Base-by-base conservation (phyloP, 495 filamentous ascomycete genomes). In the Tricharina praecox region DNA sequence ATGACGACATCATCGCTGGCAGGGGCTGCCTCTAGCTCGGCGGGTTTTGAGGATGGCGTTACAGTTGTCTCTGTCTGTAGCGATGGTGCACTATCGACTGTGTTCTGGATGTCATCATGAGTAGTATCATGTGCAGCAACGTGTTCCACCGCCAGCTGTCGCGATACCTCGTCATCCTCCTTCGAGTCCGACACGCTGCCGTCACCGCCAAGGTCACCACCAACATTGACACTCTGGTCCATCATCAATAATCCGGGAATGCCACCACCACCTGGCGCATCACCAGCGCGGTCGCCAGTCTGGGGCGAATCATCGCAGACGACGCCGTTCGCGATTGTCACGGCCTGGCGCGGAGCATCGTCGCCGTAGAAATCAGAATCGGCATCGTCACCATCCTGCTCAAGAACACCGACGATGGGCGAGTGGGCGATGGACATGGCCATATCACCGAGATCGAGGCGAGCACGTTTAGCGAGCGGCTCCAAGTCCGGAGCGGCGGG, bases 351-450 rank as follows among this genome's bases (percentile, higher is more conserved):
- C 13, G 24, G 40, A 43, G 21, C 26, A 23, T 48, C 45, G 19
- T 48, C 26, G 8, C 45, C 45, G 23, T 48, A 48, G 26, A 48
- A 39, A n/a, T 48, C 45, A 15, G 32, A 37, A 28, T 48, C 45
- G 13, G 32, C 45, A 21, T 48, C 45, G 34, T 48, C 45, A 34
- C 45, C 45, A 25, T 48, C 45, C 19, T 46, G 25, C 21, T 48
- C 45, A 1, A 48, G 35, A n/a, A 48, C 34, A 26, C 45, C 45
- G 30, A 25, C 21, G 19, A 48, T 39, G 32, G 32, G 45, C 11
- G 45, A 48, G 23, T 46, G 25, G n/a, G n/a, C n/a, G 24, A 43
- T 25, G 7, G 25, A 33, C 24, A 33, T 1, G 15, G 43, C 19
- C 15, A n/a, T 25, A 19, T 48, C 33, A 32, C 30, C 21, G 18